Conservation (phyloP, 164 flowering plant species). For the Chimonanthus praecox region DNA sequence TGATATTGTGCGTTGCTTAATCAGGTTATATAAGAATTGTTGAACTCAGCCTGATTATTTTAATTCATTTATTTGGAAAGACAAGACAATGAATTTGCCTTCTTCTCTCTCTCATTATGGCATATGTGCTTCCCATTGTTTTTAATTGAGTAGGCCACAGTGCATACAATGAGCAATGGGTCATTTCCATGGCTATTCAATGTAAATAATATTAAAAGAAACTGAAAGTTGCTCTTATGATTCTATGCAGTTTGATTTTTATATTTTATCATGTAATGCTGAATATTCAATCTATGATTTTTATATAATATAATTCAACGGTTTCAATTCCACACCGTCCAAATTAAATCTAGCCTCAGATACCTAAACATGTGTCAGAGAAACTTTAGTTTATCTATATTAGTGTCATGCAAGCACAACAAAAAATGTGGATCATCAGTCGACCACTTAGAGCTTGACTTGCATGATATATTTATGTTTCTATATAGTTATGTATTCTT, state of each 20-base stretch:
- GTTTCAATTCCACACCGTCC: neutral
- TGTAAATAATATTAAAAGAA: neutral
- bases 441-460: neutral
- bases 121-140: slow-evolving; percentile 14
- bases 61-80: slow-evolving; percentile 9
- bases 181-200: neutral
- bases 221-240: neutral
- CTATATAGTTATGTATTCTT: neutral
- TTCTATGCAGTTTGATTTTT: neutral
- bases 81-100: slow-evolving; percentile 18
- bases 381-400: neutral
- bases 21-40: neutral
- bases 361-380: neutral
- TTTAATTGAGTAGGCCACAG: slow-evolving; percentile 9
- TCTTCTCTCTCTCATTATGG: slow-evolving; percentile 11
- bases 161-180: neutral
- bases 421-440: neutral
- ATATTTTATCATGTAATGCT: neutral
- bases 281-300: neutral
- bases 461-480: neutral
- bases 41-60: neutral
- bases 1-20: neutral
- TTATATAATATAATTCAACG: neutral
- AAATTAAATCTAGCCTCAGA: neutral
- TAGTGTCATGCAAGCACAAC: neutral